A percentile compares a stretch with the other conserved stretches of the same genome.
phyloP scores from a whole-genome alignment of 176 grass and related monocot species.

The Phyllostachys edulis region DNA sequence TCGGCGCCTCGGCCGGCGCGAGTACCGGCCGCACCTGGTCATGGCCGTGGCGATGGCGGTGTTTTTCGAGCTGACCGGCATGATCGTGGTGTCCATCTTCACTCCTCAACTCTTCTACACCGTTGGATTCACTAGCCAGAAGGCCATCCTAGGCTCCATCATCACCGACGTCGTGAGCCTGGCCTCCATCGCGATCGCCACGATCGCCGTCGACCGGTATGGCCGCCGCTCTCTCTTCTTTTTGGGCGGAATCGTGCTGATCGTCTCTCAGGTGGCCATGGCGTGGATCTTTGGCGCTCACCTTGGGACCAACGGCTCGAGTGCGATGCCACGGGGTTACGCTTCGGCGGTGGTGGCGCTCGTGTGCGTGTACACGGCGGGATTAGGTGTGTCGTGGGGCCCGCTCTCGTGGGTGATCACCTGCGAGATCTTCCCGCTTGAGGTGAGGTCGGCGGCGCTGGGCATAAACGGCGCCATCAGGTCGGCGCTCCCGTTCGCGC shows the following conservation, averaged over 20 bases:
- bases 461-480: slow-evolving; percentile 41
- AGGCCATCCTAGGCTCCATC: slow-evolving; percentile 41
- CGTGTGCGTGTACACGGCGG: slow-evolving; percentile 45
- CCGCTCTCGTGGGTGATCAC: slow-evolving; percentile 45
- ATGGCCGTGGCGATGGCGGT: slow-evolving; percentile 45
- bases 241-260: slow-evolving; percentile 25
- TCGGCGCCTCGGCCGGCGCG: slow-evolving; percentile 28
- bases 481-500: slow-evolving; percentile 30
- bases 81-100: slow-evolving; percentile 52
- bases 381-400: slow-evolving; percentile 53
- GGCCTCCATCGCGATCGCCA: slow-evolving; percentile 19
- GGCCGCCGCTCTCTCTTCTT: slow-evolving; percentile 40
- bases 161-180: slow-evolving; percentile 34
- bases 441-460: slow-evolving; percentile 47
- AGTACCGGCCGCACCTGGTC: slow-evolving; percentile 32
- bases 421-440: slow-evolving; percentile 59
- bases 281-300: slow-evolving; percentile 20
- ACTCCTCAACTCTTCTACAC: slow-evolving; percentile 54
- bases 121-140: slow-evolving; percentile 59
- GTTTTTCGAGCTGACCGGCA: slow-evolving; percentile 63
- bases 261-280: slow-evolving; percentile 26
- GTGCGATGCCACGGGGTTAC: slow-evolving; percentile 19
- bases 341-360: slow-evolving; percentile 45
- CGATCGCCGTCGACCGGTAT: slow-evolving; percentile 25
- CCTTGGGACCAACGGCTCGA: slow-evolving; percentile 17